Percentiles rank a stretch among this genome's conserved stretches.
Evolutionary conservation across 2,329 filamentous ascomycete genomes (phyloP).

Genomic region (Sarocladium brachiariae): DNA sequence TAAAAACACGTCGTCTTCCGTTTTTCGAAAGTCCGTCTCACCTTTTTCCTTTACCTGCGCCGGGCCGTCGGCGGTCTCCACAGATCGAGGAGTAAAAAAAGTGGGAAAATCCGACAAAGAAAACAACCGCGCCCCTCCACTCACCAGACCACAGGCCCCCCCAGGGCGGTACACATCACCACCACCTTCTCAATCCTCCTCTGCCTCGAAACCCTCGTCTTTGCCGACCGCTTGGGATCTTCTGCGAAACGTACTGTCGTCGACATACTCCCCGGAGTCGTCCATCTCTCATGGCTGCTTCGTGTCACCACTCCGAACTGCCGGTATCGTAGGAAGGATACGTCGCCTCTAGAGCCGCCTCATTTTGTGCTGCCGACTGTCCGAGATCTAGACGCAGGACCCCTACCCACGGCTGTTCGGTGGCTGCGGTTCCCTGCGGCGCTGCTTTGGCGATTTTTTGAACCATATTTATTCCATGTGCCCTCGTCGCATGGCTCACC

Average conservation of each 20-base stretch:
- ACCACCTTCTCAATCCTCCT: neutral
- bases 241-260: too few relatives aligned
- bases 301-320: neutral
- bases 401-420: neutral
- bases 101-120: constrained; percentile 7
- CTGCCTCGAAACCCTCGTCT: neutral
- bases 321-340: constrained; percentile 3
- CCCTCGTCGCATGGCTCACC: constrained; percentile 2
- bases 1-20: too few relatives aligned
- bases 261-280: too few relatives aligned
- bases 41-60: neutral
- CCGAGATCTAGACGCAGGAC: neutral
- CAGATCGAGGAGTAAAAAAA: neutral
- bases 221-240: neutral
- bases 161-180: neutral
- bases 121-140: constrained; percentile 7
- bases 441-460: neutral
- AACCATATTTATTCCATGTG: neutral
- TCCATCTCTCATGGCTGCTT: neutral
- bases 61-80: constrained; percentile 8
- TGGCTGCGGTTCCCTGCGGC: neutral
- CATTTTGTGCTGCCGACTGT: neutral
- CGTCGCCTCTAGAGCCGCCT: neutral
- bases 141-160: neutral
- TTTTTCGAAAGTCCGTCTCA: too few relatives aligned